phyloP scores from a whole-genome alignment of 73 alveolate species.

The Effrenium voratum region DNA sequence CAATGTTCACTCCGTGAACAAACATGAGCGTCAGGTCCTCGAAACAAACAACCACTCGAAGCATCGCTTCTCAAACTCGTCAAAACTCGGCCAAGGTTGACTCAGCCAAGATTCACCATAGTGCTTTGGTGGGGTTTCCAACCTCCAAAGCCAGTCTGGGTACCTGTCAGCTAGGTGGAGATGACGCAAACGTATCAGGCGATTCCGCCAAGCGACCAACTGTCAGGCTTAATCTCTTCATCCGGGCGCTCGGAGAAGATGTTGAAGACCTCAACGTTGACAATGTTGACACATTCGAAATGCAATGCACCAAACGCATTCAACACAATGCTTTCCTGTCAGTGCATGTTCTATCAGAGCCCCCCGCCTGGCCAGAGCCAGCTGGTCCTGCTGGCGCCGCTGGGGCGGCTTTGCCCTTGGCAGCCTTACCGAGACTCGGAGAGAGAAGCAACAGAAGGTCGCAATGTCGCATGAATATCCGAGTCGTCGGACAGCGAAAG shows the following conservation, averaged over 20 bases:
- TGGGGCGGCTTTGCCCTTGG: slow-evolving; percentile 40
- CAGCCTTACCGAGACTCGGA: not conserved
- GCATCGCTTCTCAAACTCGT: no score
- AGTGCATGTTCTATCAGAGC: not conserved
- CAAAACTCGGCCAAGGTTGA: not conserved
- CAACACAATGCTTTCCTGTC: not conserved
- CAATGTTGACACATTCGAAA: not conserved
- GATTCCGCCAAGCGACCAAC: slow-evolving; percentile 37
- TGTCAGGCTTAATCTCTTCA: slow-evolving; percentile 79
- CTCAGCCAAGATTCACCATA: slow-evolving; percentile 50
- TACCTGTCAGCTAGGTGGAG: slow-evolving; percentile 49
- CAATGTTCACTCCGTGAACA: slow-evolving; percentile 70
- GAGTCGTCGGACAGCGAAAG: not conserved
- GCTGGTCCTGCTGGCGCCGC: slow-evolving; percentile 49
- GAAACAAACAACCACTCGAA: not conserved
- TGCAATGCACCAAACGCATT: not conserved
- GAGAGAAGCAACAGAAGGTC: not conserved
- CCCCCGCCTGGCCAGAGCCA: slow-evolving; percentile 59
- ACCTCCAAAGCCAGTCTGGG: slow-evolving; percentile 83
- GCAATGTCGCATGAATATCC: no score
- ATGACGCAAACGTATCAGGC: no score
- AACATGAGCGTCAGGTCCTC: slow-evolving; percentile 88
- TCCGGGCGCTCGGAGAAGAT: slow-evolving; percentile 79
- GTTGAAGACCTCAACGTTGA: slow-evolving; percentile 53
- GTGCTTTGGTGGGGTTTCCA: slow-evolving; percentile 92